Evolutionary conservation across 2,329 filamentous ascomycete species (phyloP), one percentile per base, ranked within the genome.

Genomic region (Verticillium isaacii): DNA sequence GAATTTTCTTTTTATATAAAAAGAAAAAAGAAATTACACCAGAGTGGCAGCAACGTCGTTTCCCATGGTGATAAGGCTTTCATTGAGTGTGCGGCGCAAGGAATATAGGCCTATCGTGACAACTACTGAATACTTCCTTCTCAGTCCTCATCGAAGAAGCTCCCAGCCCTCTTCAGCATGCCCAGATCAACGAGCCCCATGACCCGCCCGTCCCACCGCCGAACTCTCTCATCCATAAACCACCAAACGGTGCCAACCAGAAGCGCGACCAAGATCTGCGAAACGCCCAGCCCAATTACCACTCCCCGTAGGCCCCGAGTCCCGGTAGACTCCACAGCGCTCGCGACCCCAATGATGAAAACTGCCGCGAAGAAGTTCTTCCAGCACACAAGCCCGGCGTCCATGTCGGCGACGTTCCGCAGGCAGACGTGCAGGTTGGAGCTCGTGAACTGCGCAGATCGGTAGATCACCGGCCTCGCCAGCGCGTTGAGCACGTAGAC

Each of bases 391-490:
- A 82, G 73, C 34, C 73, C 78, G 3, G 73, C 76, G 32, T 76
- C 71, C 81, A 85, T 84, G 65, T 84, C 81, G 15, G 74, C 74
- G 17, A 77, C 78, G 66, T 75, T 80, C 34, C 81, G 77, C 59
- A 81, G 73, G 29, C 76, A 76, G 14, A 78, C 71, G n/a, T 72
- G 72, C 29, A 83, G 72, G 67, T 76, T 83, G 6, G 78, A 74
- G 3, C 75, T 78, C 0, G 80, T 83, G 64, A 81, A 84, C 56
- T 78, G 77, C 8, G 81, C 78, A 36, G 80, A 83, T n/a, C 76
- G 74, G 32, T 74, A 73, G 55, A 84, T 73, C 32, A 80, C 68
- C 1, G 81, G 80, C 3, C 72, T 70, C 2, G 74, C 72, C 0
- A 77, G 74, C 2, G 74, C 72, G 60, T 81, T 77, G 6, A 84